phyloP scores from a whole-genome alignment of 192 early-diverging fungal species.

The Phycomyces blakesleeanus region DNA sequence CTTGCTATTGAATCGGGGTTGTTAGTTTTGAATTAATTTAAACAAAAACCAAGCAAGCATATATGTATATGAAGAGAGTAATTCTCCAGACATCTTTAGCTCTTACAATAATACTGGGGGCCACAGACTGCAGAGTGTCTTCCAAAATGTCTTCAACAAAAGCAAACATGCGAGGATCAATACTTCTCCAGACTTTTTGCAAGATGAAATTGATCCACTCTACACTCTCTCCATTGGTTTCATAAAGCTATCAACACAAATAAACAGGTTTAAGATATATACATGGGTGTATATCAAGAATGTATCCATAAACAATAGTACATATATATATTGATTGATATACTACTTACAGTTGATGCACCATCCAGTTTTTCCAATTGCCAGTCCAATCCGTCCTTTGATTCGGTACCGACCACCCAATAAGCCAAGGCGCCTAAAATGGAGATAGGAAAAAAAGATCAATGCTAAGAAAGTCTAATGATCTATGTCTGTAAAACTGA shows the following conservation, averaged over 20 bases:
- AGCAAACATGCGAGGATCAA: conserved; percentile 25
- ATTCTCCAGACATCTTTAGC: no score
- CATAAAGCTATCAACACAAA: conserved; percentile 9
- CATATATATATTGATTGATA: conserved; percentile 17
- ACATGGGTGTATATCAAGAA: not conserved
- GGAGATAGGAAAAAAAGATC: not conserved
- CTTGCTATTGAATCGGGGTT: no score
- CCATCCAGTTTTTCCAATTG: conserved; percentile 21
- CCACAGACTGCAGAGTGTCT: conserved; percentile 17
- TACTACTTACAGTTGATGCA: conserved; percentile 5
- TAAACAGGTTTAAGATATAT: not conserved
- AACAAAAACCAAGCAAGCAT: not conserved
- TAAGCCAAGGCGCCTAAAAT: conserved; percentile 18
- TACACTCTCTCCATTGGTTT: conserved; percentile 18
- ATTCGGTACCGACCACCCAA: conserved; percentile 15
- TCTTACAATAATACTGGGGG: conserved; percentile 23
- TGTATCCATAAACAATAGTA: not conserved
- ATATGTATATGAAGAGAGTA: no score
- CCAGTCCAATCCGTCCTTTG: conserved; percentile 25
- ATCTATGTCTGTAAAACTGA: not conserved
- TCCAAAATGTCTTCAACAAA: conserved; percentile 28
- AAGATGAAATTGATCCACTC: conserved; percentile 33
- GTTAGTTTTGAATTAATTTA: not conserved
- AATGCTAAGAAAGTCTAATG: not conserved
- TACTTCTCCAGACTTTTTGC: conserved; percentile 29